Conservation (phyloP, 495 filamentous ascomycete species). For the Penicillium waksmanii region DNA sequence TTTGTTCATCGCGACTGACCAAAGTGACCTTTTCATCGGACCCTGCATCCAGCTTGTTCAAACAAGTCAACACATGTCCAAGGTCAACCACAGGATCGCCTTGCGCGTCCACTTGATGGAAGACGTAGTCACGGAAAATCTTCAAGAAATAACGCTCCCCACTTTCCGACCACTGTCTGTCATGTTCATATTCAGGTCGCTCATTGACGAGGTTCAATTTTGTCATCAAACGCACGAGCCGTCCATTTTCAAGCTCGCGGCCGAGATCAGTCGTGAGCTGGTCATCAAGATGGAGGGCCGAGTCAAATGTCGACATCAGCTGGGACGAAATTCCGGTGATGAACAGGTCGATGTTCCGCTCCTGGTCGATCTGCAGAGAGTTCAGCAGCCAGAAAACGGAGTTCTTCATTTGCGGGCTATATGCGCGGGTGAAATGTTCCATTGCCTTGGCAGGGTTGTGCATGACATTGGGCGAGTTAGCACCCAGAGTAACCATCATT, state of each 20-base stretch:
- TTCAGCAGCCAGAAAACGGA: constrained; percentile 77
- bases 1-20: constrained; percentile 87
- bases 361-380: constrained; percentile 48
- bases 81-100: constrained; percentile 81
- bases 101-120: constrained; percentile 87
- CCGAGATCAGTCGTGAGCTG: constrained; percentile 68
- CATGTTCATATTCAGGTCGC: constrained; percentile 78
- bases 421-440: constrained; percentile 71
- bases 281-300: constrained; percentile 74
- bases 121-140: constrained; percentile 95
- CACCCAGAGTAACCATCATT: constrained; percentile 77
- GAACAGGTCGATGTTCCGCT: constrained; percentile 77
- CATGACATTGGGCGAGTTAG: constrained; percentile 59
- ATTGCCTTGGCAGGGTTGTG: constrained; percentile 63
- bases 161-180: constrained; percentile 80
- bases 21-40: constrained; percentile 82
- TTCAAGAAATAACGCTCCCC: constrained; percentile 90
- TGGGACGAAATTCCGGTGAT: constrained; percentile 76
- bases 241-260: constrained; percentile 88
- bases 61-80: constrained; percentile 76
- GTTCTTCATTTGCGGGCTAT: constrained; percentile 73
- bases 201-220: constrained; percentile 89
- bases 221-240: constrained; percentile 76
- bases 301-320: constrained; percentile 70
- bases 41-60: constrained; percentile 93